Evolutionary conservation across 306 rosid species (phyloP).

Genomic region (Vigna nakashimae): DNA sequence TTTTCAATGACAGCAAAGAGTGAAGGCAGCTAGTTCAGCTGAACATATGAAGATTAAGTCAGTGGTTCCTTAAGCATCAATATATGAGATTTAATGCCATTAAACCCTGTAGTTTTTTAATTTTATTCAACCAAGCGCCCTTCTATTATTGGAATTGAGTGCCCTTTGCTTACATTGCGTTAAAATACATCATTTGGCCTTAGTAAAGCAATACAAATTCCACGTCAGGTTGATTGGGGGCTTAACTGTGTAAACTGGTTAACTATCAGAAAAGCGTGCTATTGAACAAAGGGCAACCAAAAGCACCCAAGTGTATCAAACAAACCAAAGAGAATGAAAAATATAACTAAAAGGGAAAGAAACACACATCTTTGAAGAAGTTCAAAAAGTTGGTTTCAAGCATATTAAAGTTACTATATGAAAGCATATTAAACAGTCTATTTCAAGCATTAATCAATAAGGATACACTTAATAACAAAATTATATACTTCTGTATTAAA

Average conservation of each 20-base stretch:
- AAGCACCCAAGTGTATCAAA: constrained; percentile 9
- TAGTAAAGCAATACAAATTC: background rate
- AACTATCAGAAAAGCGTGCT: background rate
- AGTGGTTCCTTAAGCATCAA: constrained; percentile 4
- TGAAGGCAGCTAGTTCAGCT: constrained; percentile 78
- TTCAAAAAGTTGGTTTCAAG: constrained; percentile 10
- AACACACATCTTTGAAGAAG: constrained; percentile 18
- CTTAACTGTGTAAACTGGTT: background rate
- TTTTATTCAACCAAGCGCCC: background rate
- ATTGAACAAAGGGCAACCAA: constrained; percentile 5
- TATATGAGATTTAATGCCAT: constrained; percentile 13
- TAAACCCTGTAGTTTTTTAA: background rate
- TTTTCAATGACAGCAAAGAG: constrained; percentile 77
- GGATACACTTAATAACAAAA: constrained; percentile 1
- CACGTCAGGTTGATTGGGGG: background rate
- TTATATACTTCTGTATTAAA: constrained; percentile 3
- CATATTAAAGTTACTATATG: constrained; percentile 5
- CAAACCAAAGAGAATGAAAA: constrained; percentile 15
- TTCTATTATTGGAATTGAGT: constrained; percentile 4
- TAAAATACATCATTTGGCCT: background rate
- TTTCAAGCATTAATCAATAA: constrained; percentile 10
- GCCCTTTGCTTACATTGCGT: constrained; percentile 1
- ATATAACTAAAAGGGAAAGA: background rate
- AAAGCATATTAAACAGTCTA: constrained; percentile 19
- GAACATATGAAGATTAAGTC: constrained; percentile 54